Base-by-base conservation (phyloP, 768 basidiomycete species). In the Mycena vitilis region DNA sequence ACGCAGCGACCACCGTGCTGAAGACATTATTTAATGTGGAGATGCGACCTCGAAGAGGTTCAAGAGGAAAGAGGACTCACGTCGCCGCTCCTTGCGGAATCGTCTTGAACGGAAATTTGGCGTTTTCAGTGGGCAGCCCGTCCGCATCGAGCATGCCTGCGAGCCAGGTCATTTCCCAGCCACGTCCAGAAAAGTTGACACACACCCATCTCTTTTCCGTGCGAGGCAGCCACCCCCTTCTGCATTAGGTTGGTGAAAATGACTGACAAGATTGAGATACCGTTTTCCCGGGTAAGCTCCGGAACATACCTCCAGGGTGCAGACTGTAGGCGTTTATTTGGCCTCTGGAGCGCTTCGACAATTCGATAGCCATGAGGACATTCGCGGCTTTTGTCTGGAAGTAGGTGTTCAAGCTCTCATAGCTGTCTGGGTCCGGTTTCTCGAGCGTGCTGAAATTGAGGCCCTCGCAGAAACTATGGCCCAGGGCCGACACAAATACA, bases 1-100 rank as follows among this genome's bases (percentile, higher is more conserved):
- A 70, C 6, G 69, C 69, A 8, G 69, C 64, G 25, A 45, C 60
- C 15, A 70, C 22, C 16, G 69, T 70, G 6, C 69, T 70, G 20
- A 5, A 18, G 0, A 23, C 2, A 52, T 23, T 20, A 10, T 16
- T 45, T 8, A 7, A 3, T 45, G 13, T 45, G 6, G 18, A 12
- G 16, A 48, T 45, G n/a, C 9, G 4, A 20, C 2, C 18, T 34
- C 2, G 4, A 13, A 5, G 45, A 36, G 15, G 9, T n/a, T n/a
- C n/a, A n/a, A n/a, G n/a, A n/a, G n/a, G n/a, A n/a, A n/a, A n/a
- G n/a, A n/a, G 49, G 7, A 36, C 53, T 60, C 25, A 70, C 69
- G 69, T 70, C 16, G 69, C 63, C 5, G 59, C 69, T 0, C 69
- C 69, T 40, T 70, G 52, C 9, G 59, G 25, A 20, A 55, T 48